These are phyloP conservation scores for Fusarium sp. DNA, from an alignment of 2,329 filamentous ascomycete species.

Conservation along the genomic window DNA sequence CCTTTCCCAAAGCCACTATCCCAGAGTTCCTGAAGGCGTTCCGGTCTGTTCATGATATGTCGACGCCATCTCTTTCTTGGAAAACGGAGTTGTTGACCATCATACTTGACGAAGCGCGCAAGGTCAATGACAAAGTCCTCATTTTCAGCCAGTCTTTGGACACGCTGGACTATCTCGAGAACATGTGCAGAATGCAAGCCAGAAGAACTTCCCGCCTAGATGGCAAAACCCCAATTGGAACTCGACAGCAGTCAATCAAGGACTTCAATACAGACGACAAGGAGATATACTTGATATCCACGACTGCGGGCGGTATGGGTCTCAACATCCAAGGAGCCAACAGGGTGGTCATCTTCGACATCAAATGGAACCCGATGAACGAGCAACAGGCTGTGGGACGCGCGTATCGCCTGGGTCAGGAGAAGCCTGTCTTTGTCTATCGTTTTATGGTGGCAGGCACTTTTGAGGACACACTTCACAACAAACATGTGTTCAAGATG, in stretches of 20 bases:
- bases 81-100: constrained; percentile 73
- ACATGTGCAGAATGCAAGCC: constrained; percentile 59
- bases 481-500: constrained; percentile 81
- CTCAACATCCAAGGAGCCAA: constrained; percentile 87
- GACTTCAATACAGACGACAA: constrained; percentile 69
- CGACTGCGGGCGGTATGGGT: constrained; percentile 80
- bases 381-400: constrained; percentile 90
- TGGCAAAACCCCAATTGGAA: constrained; percentile 64
- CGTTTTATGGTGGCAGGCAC: constrained; percentile 81
- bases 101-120: constrained; percentile 73
- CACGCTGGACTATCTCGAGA: constrained; percentile 74
- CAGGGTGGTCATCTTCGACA: constrained; percentile 87
- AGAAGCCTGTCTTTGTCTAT: constrained; percentile 84
- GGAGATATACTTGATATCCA: constrained; percentile 82
- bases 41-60: constrained; percentile 50
- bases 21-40: constrained; percentile 50
- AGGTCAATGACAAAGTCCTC: constrained; percentile 75
- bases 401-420: constrained; percentile 85
- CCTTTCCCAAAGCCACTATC: constrained; percentile 44
- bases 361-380: constrained; percentile 78
- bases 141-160: constrained; percentile 79
- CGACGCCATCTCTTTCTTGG: constrained; percentile 65
- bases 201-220: constrained; percentile 70
- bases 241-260: constrained; percentile 71
- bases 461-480: constrained; percentile 78